Evolutionary conservation across 495 filamentous ascomycete genomes (phyloP).

Genomic region (Trichoderma virens): DNA sequence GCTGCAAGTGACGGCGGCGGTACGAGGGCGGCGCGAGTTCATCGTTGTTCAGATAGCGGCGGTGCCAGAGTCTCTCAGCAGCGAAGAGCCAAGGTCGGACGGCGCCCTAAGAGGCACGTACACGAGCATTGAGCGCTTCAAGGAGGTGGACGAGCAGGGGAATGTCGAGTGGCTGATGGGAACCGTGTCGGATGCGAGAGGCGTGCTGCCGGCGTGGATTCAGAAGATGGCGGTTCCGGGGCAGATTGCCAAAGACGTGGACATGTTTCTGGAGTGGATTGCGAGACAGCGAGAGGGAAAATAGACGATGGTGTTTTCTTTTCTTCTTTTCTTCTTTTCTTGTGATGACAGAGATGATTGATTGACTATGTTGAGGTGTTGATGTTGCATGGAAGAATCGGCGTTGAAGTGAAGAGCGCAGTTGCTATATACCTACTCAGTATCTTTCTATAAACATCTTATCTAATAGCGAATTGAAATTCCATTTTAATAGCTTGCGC

Average conservation of each 20-base stretch:
- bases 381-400: background rate
- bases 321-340: background rate
- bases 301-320: background rate
- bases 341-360: background rate
- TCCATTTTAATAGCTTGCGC: background rate
- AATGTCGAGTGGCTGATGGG: slow-evolving; percentile 61
- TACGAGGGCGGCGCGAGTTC: slow-evolving; percentile 12
- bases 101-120: slow-evolving; percentile 48
- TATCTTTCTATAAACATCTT: background rate
- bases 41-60: slow-evolving; percentile 11
- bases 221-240: slow-evolving; percentile 59
- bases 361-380: background rate
- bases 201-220: slow-evolving; percentile 57
- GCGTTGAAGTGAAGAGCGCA: too few species aligned
- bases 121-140: slow-evolving; percentile 53
- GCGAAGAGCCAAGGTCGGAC: slow-evolving; percentile 28
- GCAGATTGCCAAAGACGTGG: slow-evolving; percentile 64
- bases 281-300: slow-evolving; percentile 28
- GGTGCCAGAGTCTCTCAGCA: background rate
- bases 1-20: slow-evolving; percentile 33
- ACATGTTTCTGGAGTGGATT: slow-evolving; percentile 58
- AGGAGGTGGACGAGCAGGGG: slow-evolving; percentile 21
- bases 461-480: background rate
- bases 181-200: slow-evolving; percentile 61
- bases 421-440: background rate